Percentiles rank a stretch among this genome's conserved stretches.
phyloP scores from a whole-genome alignment of 768 basidiomycete genomes.

The Naganishia vaughanmartiniae region DNA sequence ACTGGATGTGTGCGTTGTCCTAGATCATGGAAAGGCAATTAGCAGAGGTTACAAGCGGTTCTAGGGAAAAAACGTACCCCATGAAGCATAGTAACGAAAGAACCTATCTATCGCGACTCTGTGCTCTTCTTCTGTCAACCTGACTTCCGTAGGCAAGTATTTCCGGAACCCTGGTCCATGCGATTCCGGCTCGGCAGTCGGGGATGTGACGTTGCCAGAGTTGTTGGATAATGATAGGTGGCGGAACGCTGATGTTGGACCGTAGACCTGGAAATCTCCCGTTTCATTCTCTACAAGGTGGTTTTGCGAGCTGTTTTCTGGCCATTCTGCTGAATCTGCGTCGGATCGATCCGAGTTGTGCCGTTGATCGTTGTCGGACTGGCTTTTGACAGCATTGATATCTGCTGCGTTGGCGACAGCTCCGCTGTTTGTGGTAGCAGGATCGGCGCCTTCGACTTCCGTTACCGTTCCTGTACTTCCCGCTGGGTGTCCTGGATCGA shows the following conservation, averaged over 20 bases:
- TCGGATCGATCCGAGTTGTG: background rate
- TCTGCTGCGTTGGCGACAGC: background rate
- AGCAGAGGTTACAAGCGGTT: background rate
- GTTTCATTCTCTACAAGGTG: constrained; percentile 33
- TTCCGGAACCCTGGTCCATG: constrained; percentile 14
- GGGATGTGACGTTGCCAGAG: constrained; percentile 10
- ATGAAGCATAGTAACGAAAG: constrained; percentile 44
- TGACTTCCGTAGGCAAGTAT: constrained; percentile 38
- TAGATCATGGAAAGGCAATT: constrained; percentile 2
- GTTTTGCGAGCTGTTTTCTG: constrained; percentile 25
- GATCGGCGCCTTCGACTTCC: background rate
- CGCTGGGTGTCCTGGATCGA: constrained; percentile 32
- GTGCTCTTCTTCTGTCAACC: constrained; percentile 39
- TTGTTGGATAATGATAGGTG: constrained; percentile 37
- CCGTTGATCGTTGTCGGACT: background rate
- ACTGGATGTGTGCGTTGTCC: constrained; percentile 37
- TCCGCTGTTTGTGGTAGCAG: background rate
- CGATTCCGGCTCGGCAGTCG: constrained; percentile 16
- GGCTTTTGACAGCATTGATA: background rate
- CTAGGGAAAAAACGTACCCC: constrained; percentile 36
- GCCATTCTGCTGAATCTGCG: constrained; percentile 24
- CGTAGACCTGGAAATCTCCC: constrained; percentile 43
- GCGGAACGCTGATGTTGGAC: constrained; percentile 47
- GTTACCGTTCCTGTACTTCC: background rate
- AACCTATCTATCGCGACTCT: constrained; percentile 39